Percentiles rank a stretch among this genome's conserved stretches.
Conservation (phyloP, 2,329 filamentous ascomycete genomes). For the Mycosphaerella arachidis region DNA sequence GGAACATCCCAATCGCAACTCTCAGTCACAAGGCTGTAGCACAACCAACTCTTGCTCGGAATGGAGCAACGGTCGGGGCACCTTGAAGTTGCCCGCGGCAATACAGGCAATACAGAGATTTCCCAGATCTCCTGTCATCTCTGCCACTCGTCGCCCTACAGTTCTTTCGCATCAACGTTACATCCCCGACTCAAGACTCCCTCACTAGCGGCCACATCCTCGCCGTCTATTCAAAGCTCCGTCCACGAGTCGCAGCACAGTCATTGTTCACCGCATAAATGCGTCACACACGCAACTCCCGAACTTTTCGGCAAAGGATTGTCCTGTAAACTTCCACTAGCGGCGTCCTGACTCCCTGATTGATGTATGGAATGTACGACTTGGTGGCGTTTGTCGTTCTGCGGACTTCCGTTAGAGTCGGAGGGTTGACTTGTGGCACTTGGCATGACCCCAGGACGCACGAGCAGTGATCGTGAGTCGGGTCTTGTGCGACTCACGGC, state of each 20-base stretch:
- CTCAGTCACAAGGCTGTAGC: too few species aligned
- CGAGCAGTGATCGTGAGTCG: too few species aligned
- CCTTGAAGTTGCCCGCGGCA: too few species aligned
- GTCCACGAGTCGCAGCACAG: not conserved
- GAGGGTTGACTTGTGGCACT: not conserved
- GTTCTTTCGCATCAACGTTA: too few species aligned
- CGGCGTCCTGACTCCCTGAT: not conserved
- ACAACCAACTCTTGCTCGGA: too few species aligned
- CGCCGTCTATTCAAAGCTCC: not conserved
- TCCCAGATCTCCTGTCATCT: too few species aligned
- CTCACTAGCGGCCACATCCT: not conserved
- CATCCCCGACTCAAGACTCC: not conserved
- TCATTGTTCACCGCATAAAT: not conserved
- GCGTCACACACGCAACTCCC: not conserved
- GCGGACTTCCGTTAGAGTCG: conserved; percentile 3
- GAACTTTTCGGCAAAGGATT: not conserved
- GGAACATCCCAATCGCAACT: too few species aligned
- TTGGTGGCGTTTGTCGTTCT: conserved; percentile 3
- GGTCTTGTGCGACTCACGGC: not conserved
- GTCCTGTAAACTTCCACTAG: not conserved
- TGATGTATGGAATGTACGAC: not conserved
- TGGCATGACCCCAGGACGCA: too few species aligned
- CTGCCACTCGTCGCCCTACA: too few species aligned
- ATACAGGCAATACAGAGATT: too few species aligned
- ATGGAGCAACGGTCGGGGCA: too few species aligned